A percentile compares a stretch with the other conserved stretches of the same genome.
These are phyloP conservation scores for Prunus campanulata DNA, from an alignment of 306 rosid genomes.

Conservation along the genomic window DNA sequence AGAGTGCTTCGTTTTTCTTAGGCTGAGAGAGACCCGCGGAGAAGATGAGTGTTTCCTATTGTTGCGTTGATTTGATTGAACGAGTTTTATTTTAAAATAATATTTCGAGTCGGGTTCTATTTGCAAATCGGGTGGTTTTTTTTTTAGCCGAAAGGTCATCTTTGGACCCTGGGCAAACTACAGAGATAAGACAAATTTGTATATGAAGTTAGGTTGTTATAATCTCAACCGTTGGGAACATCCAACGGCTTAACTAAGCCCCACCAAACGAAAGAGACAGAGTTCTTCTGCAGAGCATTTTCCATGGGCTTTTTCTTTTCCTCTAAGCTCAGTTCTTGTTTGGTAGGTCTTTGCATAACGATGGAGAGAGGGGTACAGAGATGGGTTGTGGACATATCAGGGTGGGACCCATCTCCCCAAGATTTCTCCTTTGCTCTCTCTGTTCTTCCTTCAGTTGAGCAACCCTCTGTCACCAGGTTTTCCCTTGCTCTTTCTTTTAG, in stretches of 20 bases:
- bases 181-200: too few species aligned
- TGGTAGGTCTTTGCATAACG: too few species aligned
- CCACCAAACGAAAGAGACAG: too few species aligned
- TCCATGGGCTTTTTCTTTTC: too few species aligned
- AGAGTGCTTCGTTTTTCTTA: not conserved
- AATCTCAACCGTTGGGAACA: not conserved
- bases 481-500: not conserved
- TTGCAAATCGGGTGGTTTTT: not conserved
- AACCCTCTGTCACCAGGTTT: slow-evolving; percentile 58
- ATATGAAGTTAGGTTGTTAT: not conserved
- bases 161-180: too few species aligned
- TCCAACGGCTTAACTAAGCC: not conserved
- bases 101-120: not conserved
- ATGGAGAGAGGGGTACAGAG: slow-evolving; percentile 72
- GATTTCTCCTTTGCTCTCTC: slow-evolving; percentile 56
- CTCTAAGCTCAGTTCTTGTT: too few species aligned
- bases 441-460: slow-evolving; percentile 53
- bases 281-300: too few species aligned
- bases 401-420: slow-evolving; percentile 66
- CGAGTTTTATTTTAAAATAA: not conserved
- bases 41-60: not conserved
- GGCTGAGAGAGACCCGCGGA: not conserved
- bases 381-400: slow-evolving; percentile 71
- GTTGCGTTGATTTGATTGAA: not conserved
- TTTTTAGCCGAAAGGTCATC: not conserved